Conservation (phyloP, 2,329 filamentous ascomycete species). For the Alternaria sp. region DNA sequence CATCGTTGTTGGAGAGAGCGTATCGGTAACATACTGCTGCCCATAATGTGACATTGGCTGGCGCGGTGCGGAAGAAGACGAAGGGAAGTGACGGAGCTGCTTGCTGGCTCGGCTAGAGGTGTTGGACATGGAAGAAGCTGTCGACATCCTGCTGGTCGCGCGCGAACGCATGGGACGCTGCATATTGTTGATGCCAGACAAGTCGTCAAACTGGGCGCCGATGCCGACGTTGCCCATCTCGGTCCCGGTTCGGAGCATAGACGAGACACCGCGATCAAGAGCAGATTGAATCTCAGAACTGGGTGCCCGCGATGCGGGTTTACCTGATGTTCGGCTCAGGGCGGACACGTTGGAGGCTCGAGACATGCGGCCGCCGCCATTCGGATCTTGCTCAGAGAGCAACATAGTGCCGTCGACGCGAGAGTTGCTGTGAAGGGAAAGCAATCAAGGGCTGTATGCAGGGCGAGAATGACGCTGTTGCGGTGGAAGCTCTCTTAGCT, state of each 20-base stretch:
- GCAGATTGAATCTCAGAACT: conserved; percentile 46
- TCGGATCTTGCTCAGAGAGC: conserved; percentile 56
- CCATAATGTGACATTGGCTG: conserved; percentile 54
- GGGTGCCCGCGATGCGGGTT: conserved; percentile 34
- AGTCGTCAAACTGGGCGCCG: conserved; percentile 45
- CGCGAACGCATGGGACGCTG: conserved; percentile 47
- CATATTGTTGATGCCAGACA: conserved; percentile 49
- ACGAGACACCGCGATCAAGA: conserved; percentile 53
- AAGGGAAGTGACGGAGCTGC: conserved; percentile 49
- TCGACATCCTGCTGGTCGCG: conserved; percentile 51
- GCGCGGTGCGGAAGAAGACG: conserved; percentile 50
- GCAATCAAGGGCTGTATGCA: not conserved
- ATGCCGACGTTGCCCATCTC: conserved; percentile 57
- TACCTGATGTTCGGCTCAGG: conserved; percentile 46
- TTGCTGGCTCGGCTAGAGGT: conserved; percentile 51
- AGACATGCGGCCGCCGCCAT: conserved; percentile 58
- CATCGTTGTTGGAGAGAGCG: conserved; percentile 47
- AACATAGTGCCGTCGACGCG: conserved; percentile 46
- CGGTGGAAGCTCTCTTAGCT: conserved; percentile 10
- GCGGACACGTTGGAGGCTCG: conserved; percentile 57
- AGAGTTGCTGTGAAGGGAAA: conserved; percentile 1
- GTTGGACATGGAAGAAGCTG: conserved; percentile 53
- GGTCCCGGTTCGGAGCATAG: conserved; percentile 61
- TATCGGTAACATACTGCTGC: conserved; percentile 52
- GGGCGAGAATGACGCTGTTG: conserved; percentile 3